phyloP scores from a whole-genome alignment of 225 moss, liverwort and hornwort genomes.

The Neckera pumila region DNA sequence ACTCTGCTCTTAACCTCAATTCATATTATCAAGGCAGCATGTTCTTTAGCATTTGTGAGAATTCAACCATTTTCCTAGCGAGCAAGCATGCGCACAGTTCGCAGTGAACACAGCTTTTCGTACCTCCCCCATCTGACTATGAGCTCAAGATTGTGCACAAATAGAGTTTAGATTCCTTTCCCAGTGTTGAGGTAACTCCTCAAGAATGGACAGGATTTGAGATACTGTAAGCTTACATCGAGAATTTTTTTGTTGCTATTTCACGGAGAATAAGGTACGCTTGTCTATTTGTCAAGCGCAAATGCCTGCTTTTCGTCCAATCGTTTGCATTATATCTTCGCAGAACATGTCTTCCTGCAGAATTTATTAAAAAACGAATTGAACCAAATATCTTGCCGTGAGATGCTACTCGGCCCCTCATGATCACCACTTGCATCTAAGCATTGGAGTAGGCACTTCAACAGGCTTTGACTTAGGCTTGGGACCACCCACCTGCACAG shows the following conservation, averaged over 20 bases:
- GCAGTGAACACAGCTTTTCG: background rate
- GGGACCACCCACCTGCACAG: background rate
- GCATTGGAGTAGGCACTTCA: background rate
- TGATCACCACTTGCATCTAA: background rate
- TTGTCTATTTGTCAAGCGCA: background rate
- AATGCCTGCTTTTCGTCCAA: background rate
- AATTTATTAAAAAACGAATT: too few relatives aligned
- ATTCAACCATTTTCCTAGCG: background rate
- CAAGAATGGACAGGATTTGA: background rate
- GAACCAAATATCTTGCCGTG: background rate
- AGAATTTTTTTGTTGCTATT: background rate
- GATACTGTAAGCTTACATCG: background rate
- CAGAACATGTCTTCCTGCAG: background rate
- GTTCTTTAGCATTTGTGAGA: background rate
- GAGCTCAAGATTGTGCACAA: background rate
- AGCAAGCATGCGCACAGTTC: background rate
- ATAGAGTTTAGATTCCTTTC: background rate
- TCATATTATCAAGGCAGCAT: background rate
- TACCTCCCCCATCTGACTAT: background rate
- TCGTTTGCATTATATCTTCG: background rate
- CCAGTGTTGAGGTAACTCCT: background rate
- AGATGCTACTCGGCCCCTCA: background rate
- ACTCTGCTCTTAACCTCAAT: background rate
- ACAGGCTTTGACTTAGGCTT: background rate
- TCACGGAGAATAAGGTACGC: background rate